phyloP scores from a whole-genome alignment of 257 asterid species.

The Penstemon eatonii region DNA sequence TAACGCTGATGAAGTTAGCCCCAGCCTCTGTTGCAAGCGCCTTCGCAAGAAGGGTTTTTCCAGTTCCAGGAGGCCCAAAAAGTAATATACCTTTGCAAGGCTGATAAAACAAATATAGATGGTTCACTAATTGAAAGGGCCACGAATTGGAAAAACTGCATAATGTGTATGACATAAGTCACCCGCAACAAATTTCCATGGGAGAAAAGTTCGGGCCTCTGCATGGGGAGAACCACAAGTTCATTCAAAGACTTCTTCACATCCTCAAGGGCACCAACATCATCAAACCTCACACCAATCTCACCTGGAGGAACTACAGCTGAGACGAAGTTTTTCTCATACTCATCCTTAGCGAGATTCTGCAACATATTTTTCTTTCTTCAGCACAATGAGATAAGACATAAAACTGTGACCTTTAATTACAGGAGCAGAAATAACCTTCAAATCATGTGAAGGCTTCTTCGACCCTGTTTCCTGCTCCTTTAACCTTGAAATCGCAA shows the following conservation, averaged over 20 bases:
- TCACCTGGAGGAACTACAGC: conserved; percentile 97
- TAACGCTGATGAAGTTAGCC: conserved; percentile 91
- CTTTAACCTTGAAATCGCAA: conserved; percentile 80
- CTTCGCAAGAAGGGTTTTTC: conserved; percentile 96
- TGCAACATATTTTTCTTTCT: conserved; percentile 35
- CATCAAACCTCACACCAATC: conserved; percentile 93
- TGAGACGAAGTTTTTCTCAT: conserved; percentile 90
- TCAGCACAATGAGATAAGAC: conserved; percentile 27
- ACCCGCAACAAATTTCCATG: conserved; percentile 94
- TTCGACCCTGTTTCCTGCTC: conserved; percentile 71
- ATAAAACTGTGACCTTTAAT: background rate
- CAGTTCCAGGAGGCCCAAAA: conserved; percentile 99
- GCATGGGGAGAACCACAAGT: conserved; percentile 97
- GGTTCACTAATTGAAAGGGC: conserved; percentile 17
- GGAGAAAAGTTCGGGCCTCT: conserved; percentile 94
- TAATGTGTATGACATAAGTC: conserved; percentile 20
- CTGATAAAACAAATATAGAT: conserved; percentile 38
- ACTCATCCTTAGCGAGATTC: conserved; percentile 97
- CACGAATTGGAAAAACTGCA: conserved; percentile 19
- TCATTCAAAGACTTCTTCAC: conserved; percentile 88
- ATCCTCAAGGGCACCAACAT: conserved; percentile 98
- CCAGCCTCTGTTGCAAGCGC: conserved; percentile 99
- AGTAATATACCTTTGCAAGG: conserved; percentile 99
- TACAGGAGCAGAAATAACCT: conserved; percentile 50
- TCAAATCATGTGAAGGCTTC: conserved; percentile 82